Conservation (phyloP, 208 protist species). For the Polymyxa betae region DNA sequence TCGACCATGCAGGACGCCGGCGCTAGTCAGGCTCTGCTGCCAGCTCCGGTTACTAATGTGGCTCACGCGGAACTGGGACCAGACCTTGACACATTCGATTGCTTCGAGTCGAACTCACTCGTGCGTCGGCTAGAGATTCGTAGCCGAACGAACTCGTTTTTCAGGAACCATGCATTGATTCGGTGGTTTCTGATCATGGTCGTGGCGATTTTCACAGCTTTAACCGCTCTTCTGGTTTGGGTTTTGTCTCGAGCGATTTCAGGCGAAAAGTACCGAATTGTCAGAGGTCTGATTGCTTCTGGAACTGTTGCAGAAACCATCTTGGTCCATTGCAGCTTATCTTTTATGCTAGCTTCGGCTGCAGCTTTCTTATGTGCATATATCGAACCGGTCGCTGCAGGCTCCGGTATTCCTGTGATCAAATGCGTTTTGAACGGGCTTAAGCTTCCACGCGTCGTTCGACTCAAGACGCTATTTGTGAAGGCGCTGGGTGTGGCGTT, state of each 20-base stretch:
- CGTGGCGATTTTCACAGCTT: not conserved
- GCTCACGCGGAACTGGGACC: not conserved
- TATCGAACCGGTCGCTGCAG: conserved; percentile 72
- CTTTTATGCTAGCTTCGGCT: not conserved
- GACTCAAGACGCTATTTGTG: conserved; percentile 77
- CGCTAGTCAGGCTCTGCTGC: not conserved
- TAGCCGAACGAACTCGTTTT: not conserved
- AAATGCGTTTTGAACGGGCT: conserved; percentile 89
- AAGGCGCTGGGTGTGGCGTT: conserved; percentile 81
- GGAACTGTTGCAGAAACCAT: not conserved
- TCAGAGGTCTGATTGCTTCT: not conserved
- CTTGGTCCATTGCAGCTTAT: not conserved
- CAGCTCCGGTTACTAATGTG: not conserved
- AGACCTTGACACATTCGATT: conserved; percentile 45
- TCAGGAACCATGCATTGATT: not conserved
- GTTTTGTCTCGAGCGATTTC: not conserved
- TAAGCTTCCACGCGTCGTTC: conserved; percentile 82
- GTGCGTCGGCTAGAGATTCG: conserved; percentile 38
- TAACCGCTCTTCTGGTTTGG: conserved; percentile 48
- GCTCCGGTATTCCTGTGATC: conserved; percentile 80
- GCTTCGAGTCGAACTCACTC: conserved; percentile 34
- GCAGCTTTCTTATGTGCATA: conserved; percentile 64
- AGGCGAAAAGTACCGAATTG: not conserved
- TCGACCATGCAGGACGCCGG: not conserved
- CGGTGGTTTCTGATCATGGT: conserved; percentile 50